Evolutionary conservation across 257 asterid genomes (phyloP), one percentile per base, ranked within the genome.

Genomic region (Voacanga thouarsii): DNA sequence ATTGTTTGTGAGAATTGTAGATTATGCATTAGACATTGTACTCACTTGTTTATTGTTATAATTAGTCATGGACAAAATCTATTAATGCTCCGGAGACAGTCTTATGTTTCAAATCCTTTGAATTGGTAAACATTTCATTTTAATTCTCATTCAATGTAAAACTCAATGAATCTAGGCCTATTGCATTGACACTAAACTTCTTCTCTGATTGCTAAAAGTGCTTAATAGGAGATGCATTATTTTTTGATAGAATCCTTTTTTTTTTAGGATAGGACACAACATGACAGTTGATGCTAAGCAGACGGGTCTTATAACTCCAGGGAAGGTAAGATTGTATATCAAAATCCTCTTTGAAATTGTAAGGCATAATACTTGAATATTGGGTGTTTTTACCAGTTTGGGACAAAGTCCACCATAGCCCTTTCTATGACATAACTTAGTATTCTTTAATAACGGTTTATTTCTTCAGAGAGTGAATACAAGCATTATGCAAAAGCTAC

Each of bases 231-330:
- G 23, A 47, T 70, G 59, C 41, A 26, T 83, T 75, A 71, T 39
- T 71, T 39, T 26, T 73, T 77, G n/a, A 74, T 78, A 60, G 12
- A 77, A 33, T 41, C 43, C 50, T 85, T 39, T 83, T 82, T 73
- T 75, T 86, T 88, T 83, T 96, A 94, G 99, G 97, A 94, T 92
- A 81, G 99, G 97, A 65, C 81, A 80, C 83, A 92, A 97, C 87
- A 92, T 94, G 99, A 90, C 92, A 43, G 21, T 81, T 79, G 99
- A 94, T 84, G 99, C 99, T 10, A 98, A 94, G 87, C 81, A 92
- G 87, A 90, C 89, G 83, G 98, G 97, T 65, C 90, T 88, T 80
- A 91, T 94, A 81, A 87, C 96, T 71, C 98, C 97, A 8, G 97
- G 96, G 82, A 91, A 94, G 96, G 99, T 94, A 87, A 82, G 87